phyloP scores from a whole-genome alignment of 352 stramenopile genomes.

The Pythium volutum region DNA sequence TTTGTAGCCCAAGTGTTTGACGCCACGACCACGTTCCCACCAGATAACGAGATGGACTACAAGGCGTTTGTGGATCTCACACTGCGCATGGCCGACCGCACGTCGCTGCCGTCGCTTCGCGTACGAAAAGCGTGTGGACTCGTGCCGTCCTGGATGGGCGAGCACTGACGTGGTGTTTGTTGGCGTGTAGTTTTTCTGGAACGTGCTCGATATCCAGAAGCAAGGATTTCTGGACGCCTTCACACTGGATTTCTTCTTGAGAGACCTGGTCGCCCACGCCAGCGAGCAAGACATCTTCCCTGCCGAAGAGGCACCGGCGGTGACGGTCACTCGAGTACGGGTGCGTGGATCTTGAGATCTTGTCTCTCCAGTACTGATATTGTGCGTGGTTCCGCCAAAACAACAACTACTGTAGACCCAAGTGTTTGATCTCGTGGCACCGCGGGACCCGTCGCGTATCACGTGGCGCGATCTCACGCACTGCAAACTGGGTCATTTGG shows the following conservation, averaged over 20 bases:
- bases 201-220: conserved; percentile 64
- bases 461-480: conserved; percentile 56
- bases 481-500: conserved; percentile 45
- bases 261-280: conserved; percentile 55
- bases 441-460: conserved; percentile 36
- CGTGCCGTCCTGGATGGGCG: too few relatives aligned
- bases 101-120: conserved; percentile 35
- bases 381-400: neutral
- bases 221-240: conserved; percentile 60
- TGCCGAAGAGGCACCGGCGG: neutral
- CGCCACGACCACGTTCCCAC: conserved; percentile 43
- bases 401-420: conserved; percentile 41
- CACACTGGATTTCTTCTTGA: conserved; percentile 58
- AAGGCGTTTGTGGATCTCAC: conserved; percentile 62
- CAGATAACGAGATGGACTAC: conserved; percentile 58
- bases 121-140: conserved; percentile 25
- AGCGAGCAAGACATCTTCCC: conserved; percentile 23
- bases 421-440: conserved; percentile 57
- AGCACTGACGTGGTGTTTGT: neutral
- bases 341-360: conserved; percentile 23
- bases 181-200: conserved; percentile 59
- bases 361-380: neutral
- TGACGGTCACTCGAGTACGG: conserved; percentile 25
- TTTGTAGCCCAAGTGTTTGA: conserved; percentile 57
- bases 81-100: conserved; percentile 41